phyloP scores from a whole-genome alignment of 805 yeast genomes.

The Saccharomycopsis babjevae region DNA sequence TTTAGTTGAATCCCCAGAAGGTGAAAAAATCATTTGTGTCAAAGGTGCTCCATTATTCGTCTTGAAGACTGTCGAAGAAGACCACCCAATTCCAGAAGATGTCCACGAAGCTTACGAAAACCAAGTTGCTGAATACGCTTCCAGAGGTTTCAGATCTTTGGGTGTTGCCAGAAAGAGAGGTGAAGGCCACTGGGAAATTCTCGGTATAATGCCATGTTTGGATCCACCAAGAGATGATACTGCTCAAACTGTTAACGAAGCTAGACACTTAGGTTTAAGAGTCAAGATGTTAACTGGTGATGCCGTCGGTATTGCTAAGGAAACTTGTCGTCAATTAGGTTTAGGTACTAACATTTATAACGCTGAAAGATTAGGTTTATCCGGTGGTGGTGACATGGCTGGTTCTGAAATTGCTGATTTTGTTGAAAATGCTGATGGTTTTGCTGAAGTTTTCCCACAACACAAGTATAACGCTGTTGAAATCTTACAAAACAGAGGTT shows the following conservation, averaged over 20 bases:
- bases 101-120: conserved; percentile 89
- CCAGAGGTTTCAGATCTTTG: conserved; percentile 96
- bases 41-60: conserved; percentile 98
- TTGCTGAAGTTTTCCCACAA: conserved; percentile 98
- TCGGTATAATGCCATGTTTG: conserved; percentile 98
- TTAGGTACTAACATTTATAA: conserved; percentile 93
- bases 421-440: conserved; percentile 96
- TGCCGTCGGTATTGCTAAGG: conserved; percentile 98
- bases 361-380: conserved; percentile 93
- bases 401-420: conserved; percentile 97
- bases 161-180: conserved; percentile 99
- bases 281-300: conserved; percentile 98
- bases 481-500: conserved; percentile 90
- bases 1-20: conserved; percentile 90
- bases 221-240: conserved; percentile 99
- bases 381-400: conserved; percentile 93
- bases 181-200: conserved; percentile 96
- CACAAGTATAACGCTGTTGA: conserved; percentile 95
- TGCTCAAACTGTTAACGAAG: conserved; percentile 88
- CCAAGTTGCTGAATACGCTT: conserved; percentile 95
- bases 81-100: conserved; percentile 92
- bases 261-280: conserved; percentile 82
- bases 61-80: conserved; percentile 92
- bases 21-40: conserved; percentile 90
- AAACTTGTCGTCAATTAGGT: conserved; percentile 96